Conservation (phyloP, 2,329 filamentous ascomycete genomes). For the Neurospora crassa region DNA sequence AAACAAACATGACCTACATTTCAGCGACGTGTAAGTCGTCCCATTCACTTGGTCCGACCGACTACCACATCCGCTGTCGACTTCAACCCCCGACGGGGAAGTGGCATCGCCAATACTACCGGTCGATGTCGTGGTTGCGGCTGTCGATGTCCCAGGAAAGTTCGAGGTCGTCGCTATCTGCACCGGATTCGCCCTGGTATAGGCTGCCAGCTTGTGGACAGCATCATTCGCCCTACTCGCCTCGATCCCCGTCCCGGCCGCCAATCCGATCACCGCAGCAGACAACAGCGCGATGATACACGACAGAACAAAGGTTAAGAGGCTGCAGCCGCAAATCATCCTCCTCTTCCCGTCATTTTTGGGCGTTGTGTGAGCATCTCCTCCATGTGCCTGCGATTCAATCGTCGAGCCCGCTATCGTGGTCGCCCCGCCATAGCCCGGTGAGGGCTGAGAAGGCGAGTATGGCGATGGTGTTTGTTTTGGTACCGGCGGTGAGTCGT, state of each 20-base stretch:
- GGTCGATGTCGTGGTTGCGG: conserved; percentile 10
- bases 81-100: conserved; percentile 19
- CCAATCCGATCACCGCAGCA: conserved; percentile 33
- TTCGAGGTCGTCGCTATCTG: conserved; percentile 18
- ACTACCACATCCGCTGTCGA: conserved; percentile 32
- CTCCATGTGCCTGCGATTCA: neutral
- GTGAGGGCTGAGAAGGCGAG: conserved; percentile 3
- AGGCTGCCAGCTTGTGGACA: conserved; percentile 21
- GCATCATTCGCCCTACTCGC: conserved; percentile 29
- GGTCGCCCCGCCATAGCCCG: conserved; percentile 6
- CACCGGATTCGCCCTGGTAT: conserved; percentile 18
- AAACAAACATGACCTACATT: conserved; percentile 21
- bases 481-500: conserved; percentile 1
- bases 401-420: neutral
- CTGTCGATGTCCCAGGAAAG: conserved; percentile 13
- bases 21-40: conserved; percentile 29
- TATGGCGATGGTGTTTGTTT: conserved; percentile 3
- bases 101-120: conserved; percentile 15
- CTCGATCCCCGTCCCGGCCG: conserved; percentile 34
- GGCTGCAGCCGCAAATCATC: conserved; percentile 27
- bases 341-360: conserved; percentile 1
- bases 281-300: conserved; percentile 30
- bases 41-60: conserved; percentile 26
- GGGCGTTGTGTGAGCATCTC: neutral
- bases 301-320: conserved; percentile 31